Evolutionary conservation across 495 filamentous ascomycete genomes (phyloP).

Genomic region (Xylona heveae): DNA sequence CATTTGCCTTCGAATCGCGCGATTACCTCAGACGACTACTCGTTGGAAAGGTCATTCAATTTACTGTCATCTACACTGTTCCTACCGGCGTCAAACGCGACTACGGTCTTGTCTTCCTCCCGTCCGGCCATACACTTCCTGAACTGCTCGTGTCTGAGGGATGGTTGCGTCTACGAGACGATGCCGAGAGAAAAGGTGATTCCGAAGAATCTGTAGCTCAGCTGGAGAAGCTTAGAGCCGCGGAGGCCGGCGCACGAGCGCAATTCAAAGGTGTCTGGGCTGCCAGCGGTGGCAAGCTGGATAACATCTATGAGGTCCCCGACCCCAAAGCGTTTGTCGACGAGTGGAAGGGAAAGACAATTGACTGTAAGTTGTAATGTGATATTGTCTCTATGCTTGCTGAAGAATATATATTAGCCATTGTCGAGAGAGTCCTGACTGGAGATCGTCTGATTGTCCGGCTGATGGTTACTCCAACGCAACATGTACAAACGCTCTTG

Average conservation of each 20-base stretch:
- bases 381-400: neutral
- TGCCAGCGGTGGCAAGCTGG: conserved; percentile 32
- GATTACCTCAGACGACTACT: conserved; percentile 68
- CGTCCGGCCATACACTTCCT: conserved; percentile 51
- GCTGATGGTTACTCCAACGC: conserved; percentile 47
- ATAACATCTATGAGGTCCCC: conserved; percentile 57
- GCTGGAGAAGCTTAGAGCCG: conserved; percentile 49
- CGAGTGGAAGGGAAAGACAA: conserved; percentile 50
- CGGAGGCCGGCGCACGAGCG: conserved; percentile 63
- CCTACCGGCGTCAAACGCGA: conserved; percentile 51
- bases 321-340: conserved; percentile 51
- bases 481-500: conserved; percentile 67
- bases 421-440: conserved; percentile 73
- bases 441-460: conserved; percentile 82
- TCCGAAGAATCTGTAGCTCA: conserved; percentile 45
- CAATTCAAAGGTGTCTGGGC: conserved; percentile 64
- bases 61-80: conserved; percentile 62
- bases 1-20: conserved; percentile 77
- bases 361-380: conserved; percentile 31
- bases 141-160: conserved; percentile 67
- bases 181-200: conserved; percentile 73
- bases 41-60: conserved; percentile 74
- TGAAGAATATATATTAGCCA: conserved; percentile 17
- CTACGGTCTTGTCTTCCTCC: conserved; percentile 58
- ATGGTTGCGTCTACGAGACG: conserved; percentile 79